Base-by-base conservation (phyloP, 345 rosid genomes). In the Melaleuca alternifolia region DNA sequence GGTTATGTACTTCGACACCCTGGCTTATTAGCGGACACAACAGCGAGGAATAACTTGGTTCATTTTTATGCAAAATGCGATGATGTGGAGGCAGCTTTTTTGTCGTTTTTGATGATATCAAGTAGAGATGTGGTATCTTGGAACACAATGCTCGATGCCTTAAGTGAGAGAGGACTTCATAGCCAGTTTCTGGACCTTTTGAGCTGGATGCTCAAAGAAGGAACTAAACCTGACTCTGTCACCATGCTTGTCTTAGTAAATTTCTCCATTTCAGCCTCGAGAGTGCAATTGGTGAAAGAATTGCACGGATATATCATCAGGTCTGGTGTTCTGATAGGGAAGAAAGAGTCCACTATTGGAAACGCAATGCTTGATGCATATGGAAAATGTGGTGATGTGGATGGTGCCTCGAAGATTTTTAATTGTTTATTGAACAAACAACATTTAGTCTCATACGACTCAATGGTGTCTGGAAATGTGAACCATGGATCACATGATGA, bases 351-450 rank as follows among this genome's bases (percentile, higher is more conserved):
- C 54, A 86, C 86, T 51, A 83, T 92, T 87, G 90, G 90, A 81
- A 94, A 95, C 89, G 94, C 98, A 23, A 87, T 95, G 89, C 93
- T 96, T 88, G 95, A 92, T 87, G 94, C 95, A 82, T 96, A 96
- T 89, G 94, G 96, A 84, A 94, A 93, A 90, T 94, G 96, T 83
- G 91, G 94, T 79, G 87, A 89, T 54, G 88, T 94, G 87, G 93
- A 89, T 18, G 91, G 91, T 89, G 94, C 96, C 87, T 89, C 88
- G 33, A 93, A 89, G 89, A 90, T 94, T 87, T 94, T 95, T 90
- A 91, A 87, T 87, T 76, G 88, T 88, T 87, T 93, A 61, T 92
- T 92, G 28, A 93, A 89, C 83, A 91, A 86, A 83, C 87, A 89
- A 88, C 92, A 89, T 88, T 87, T 91, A 91, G 92, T 95, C 85